Base-by-base conservation (phyloP, 306 rosid species). In the Sicyos baderoa region DNA sequence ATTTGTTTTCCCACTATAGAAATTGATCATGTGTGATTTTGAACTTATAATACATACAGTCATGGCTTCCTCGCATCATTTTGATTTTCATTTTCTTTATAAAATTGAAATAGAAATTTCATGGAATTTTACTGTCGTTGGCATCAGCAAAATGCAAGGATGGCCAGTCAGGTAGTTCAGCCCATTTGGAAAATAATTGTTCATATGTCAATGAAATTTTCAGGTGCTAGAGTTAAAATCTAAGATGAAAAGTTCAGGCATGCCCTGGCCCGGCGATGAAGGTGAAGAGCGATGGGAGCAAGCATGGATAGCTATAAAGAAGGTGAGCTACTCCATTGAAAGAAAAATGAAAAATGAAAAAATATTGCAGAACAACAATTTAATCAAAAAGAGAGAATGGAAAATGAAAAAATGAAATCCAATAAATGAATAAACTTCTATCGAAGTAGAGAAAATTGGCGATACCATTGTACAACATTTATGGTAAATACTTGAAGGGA, bases 251-350 rank as follows among this genome's bases (percentile, higher is more conserved):
- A 68, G 90, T 85, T 93, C 97, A 53, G 99, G 90, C 74, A 88
- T 93, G 99, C 99, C 99, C 68, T 93, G 99, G 99, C 99, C 99
- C 1, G 97, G 99, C 67, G 99, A 93, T 84, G 99, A 93, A 80
- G 96, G 97, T 15, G 86, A 90, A 80, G 68, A 88, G 45, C 80
- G 89, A 71, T 93, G 99, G 99, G 84, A 82, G 74, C 91, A 85
- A 80, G 97, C 99, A 78, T 93, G 99, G 97, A 79, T 9, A 57
- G 96, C 99, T 72, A 89, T 93, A 63, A 93, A 93, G 79, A 93
- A 80, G 87, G 99, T 86, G 71, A 77, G 82, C 37, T 79, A 49
- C 53, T 29, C 2, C 6, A 1, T 35, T 35, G 8, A 35, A 6
- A 35, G 1, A 35, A 35, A 35, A 5, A 35, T 35, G 42, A 35